Evolutionary conservation across 2,329 filamentous ascomycete genomes (phyloP).

Genomic region (Microcyclosporella mali): DNA sequence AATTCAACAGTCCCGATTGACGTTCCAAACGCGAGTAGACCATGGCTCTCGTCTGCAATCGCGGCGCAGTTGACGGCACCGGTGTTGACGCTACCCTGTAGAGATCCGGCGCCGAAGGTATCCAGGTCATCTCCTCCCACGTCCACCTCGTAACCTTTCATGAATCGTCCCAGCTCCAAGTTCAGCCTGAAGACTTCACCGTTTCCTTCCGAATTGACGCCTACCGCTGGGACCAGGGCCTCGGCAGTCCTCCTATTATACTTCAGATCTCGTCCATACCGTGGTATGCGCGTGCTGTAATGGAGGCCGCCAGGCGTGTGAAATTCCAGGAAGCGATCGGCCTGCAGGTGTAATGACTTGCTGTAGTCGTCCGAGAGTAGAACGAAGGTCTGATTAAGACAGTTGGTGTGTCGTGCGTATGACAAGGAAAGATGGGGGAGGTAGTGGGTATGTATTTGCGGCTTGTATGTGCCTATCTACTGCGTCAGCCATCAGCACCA

Average conservation of each 20-base stretch:
- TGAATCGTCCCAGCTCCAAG: constrained; percentile 83
- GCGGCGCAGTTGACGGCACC: constrained; percentile 83
- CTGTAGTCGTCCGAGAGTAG: constrained; percentile 86
- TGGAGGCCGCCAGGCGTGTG: constrained; percentile 85
- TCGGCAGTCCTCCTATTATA: constrained; percentile 81
- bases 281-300: constrained; percentile 79
- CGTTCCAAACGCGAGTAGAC: constrained; percentile 86
- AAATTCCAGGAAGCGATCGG: constrained; percentile 85
- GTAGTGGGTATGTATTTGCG: constrained; percentile 93
- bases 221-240: constrained; percentile 79
- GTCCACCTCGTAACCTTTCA: constrained; percentile 88
- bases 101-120: constrained; percentile 59
- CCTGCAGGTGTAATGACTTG: constrained; percentile 89
- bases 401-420: constrained; percentile 83
- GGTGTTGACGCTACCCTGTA: constrained; percentile 81
- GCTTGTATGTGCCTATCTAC: constrained; percentile 56
- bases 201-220: constrained; percentile 74
- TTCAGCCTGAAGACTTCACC: constrained; percentile 93
- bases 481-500: constrained; percentile 22
- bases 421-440: constrained; percentile 90
- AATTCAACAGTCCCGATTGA: constrained; percentile 94
- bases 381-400: constrained; percentile 84
- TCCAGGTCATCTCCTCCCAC: constrained; percentile 75
- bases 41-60: constrained; percentile 82
- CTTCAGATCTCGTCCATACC: constrained; percentile 83